Evolutionary conservation across 352 stramenopile genomes (phyloP).

Genomic region (Phytophthora quininea): DNA sequence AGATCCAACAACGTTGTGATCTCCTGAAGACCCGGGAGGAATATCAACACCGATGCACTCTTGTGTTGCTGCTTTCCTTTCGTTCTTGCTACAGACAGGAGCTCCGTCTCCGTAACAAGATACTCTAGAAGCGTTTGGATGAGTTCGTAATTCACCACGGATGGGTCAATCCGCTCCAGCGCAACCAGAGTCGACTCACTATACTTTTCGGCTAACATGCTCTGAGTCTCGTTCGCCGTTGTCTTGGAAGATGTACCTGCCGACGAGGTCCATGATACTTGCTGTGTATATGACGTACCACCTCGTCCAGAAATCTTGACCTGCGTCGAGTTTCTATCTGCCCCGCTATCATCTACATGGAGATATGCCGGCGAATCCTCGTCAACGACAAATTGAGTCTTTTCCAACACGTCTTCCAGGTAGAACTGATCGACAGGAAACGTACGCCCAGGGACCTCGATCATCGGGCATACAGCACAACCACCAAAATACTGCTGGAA

Average conservation of each 20-base stretch:
- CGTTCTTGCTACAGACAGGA: constrained; percentile 31
- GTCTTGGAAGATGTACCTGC: constrained; percentile 31
- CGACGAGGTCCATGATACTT: constrained; percentile 60
- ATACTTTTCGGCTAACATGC: constrained; percentile 62
- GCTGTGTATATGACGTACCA: constrained; percentile 65
- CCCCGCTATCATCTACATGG: constrained; percentile 28
- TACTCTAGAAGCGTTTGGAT: constrained; percentile 90
- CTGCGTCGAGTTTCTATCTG: constrained; percentile 49
- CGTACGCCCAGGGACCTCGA: constrained; percentile 93
- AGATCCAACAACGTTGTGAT: constrained; percentile 90
- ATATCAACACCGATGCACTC: constrained; percentile 94
- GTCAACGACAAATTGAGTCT: constrained; percentile 86
- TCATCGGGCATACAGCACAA: constrained; percentile 80
- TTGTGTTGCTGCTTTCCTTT: constrained; percentile 8
- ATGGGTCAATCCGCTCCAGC: constrained; percentile 87
- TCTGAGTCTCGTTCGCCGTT: constrained; percentile 21
- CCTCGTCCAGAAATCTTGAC: constrained; percentile 68
- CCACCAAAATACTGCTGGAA: constrained; percentile 96
- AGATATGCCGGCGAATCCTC: constrained; percentile 62
- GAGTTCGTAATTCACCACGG: constrained; percentile 95
- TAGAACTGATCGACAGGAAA: constrained; percentile 97
- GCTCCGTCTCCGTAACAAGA: constrained; percentile 64
- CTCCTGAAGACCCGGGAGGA: constrained; percentile 95
- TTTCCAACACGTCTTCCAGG: constrained; percentile 94
- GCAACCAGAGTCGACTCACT: constrained; percentile 87